These are phyloP conservation scores for Sordaria brevicollis DNA, from an alignment of 495 filamentous ascomycete species.

Conservation along the genomic window DNA sequence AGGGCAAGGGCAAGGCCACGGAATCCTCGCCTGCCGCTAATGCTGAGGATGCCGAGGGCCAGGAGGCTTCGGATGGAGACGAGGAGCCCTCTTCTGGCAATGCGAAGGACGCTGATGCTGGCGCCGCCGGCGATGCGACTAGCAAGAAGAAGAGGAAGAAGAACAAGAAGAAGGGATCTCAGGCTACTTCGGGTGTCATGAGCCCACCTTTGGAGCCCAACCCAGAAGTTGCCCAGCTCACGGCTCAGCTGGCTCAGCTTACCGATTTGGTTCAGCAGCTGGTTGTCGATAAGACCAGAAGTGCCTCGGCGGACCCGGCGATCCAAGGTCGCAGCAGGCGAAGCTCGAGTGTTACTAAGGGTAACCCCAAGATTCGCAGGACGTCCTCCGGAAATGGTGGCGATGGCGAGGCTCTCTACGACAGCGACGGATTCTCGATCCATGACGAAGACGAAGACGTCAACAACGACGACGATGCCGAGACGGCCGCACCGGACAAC, in stretches of 20 bases:
- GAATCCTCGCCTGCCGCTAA: not conserved
- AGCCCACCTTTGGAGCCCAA: not conserved
- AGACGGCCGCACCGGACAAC: not conserved
- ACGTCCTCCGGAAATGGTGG: not conserved
- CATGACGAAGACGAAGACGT: not conserved
- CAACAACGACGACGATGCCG: not conserved
- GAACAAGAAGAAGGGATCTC: conserved; percentile 3
- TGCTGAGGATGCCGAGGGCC: not conserved
- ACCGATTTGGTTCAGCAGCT: not conserved
- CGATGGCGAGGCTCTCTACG: not conserved
- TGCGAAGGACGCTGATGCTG: not conserved
- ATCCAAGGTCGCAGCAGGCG: not conserved
- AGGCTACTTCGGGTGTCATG: not conserved
- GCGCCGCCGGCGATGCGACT: not conserved
- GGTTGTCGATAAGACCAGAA: not conserved
- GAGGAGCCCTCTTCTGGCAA: not conserved
- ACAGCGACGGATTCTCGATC: not conserved
- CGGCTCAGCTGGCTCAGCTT: not conserved
- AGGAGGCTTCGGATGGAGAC: not conserved
- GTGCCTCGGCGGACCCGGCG: not conserved
- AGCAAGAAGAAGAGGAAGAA: conserved; percentile 6
- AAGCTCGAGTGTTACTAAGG: not conserved
- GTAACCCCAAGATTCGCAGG: not conserved
- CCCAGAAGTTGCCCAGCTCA: not conserved
- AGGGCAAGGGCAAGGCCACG: conserved; percentile 12